phyloP scores from a whole-genome alignment of 139 green algal species.

The Tetradesmus obliquus region DNA sequence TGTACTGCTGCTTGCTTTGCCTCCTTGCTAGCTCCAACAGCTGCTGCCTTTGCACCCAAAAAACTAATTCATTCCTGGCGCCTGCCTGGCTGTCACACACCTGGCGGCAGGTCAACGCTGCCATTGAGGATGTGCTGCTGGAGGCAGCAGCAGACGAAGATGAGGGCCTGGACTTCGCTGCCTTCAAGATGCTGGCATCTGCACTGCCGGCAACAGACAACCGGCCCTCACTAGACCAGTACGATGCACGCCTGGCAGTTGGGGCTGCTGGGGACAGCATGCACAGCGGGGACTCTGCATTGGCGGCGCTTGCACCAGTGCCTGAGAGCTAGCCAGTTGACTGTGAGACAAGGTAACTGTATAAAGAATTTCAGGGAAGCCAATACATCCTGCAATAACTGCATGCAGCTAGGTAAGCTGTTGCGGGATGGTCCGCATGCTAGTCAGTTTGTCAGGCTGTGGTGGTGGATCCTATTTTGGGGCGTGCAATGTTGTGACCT shows the following conservation, averaged over 20 bases:
- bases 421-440: too few species aligned
- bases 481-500: too few species aligned
- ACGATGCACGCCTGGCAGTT: conserved; percentile 41
- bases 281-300: not conserved
- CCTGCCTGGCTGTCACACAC: not conserved
- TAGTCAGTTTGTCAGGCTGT: too few species aligned
- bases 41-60: too few species aligned
- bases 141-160: conserved; percentile 71
- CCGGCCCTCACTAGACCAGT: conserved; percentile 61
- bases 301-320: not conserved
- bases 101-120: conserved; percentile 63
- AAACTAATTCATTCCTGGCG: too few species aligned
- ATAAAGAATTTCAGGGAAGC: too few species aligned
- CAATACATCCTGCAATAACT: too few species aligned
- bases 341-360: too few species aligned
- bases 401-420: too few species aligned
- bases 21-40: too few species aligned
- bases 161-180: conserved; percentile 85
- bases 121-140: conserved; percentile 84
- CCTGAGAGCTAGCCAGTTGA: conserved; percentile 1
- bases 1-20: not conserved
- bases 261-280: not conserved
- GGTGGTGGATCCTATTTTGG: too few species aligned
- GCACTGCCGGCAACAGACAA: conserved; percentile 56
- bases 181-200: conserved; percentile 73